Evolutionary conservation across 2,329 filamentous ascomycete genomes (phyloP).

Genomic region (Elsinoe necatrix): DNA sequence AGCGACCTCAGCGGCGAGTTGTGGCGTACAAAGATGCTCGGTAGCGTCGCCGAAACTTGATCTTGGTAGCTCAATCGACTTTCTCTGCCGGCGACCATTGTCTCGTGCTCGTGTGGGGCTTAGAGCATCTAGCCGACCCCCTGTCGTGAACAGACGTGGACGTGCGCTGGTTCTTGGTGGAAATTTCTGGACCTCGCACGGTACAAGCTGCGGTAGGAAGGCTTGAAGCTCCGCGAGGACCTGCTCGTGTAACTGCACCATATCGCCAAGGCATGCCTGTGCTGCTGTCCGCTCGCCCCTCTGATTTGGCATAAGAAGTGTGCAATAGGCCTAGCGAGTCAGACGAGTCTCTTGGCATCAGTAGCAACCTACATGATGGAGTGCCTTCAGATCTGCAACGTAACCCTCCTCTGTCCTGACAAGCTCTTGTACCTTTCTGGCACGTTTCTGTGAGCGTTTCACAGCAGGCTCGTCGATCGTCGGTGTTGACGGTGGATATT

Average conservation of each 20-base stretch:
- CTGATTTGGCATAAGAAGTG: conserved; percentile 27
- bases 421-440: conserved; percentile 75
- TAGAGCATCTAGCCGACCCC: conserved; percentile 4
- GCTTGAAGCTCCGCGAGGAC: conserved; percentile 64
- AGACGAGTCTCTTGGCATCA: background rate
- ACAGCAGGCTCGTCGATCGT: conserved; percentile 60
- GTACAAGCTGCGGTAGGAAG: background rate
- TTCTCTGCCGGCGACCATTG: conserved; percentile 30
- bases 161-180: background rate
- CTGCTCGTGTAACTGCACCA: conserved; percentile 74
- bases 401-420: conserved; percentile 82
- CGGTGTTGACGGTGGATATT: conserved; percentile 36
- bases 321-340: conserved; percentile 35
- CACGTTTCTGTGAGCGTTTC: conserved; percentile 63
- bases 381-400: conserved; percentile 74
- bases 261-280: conserved; percentile 47
- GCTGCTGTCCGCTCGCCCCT: conserved; percentile 25
- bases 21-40: conserved; percentile 42
- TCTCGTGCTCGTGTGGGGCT: conserved; percentile 23
- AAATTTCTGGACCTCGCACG: background rate
- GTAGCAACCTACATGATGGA: conserved; percentile 63
- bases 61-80: conserved; percentile 40
- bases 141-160: background rate
- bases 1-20: conserved; percentile 47
- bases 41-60: conserved; percentile 31